These are phyloP conservation scores for Lipomyces chichibuensis DNA, from an alignment of 805 yeast genomes.

Conservation along the genomic window DNA sequence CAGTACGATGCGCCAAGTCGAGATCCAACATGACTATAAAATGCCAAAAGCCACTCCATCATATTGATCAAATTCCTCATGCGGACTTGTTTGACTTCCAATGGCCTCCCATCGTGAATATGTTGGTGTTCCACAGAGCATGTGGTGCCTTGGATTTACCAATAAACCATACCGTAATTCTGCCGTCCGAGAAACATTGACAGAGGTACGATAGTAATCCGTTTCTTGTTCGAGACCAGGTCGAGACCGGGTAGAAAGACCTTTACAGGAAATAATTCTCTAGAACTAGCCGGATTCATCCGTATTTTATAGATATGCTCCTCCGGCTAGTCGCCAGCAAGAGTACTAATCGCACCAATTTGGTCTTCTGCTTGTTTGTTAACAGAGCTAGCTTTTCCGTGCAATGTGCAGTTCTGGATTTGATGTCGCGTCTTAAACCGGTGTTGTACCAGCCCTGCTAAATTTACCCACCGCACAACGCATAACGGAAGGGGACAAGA, in stretches of 20 bases:
- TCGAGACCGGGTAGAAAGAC: neutral
- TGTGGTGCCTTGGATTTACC: neutral
- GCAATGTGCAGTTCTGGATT: neutral
- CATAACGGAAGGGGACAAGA: no score
- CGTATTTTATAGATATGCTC: neutral
- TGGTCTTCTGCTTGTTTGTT: neutral
- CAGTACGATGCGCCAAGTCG: no score
- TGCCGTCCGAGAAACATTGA: slow-evolving; percentile 1
- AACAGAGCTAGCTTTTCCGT: neutral
- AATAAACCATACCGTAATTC: neutral
- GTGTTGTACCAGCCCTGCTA: neutral
- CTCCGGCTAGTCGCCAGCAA: neutral
- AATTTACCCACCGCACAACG: no score
- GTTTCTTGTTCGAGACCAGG: neutral
- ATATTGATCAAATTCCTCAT: neutral
- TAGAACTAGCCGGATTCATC: neutral
- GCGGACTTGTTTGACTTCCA: slow-evolving; percentile 5
- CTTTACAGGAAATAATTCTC: neutral
- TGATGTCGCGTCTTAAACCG: neutral
- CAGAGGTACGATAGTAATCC: slow-evolving; percentile 5
- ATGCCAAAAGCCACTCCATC: slow-evolving; percentile 2
- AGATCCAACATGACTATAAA: slow-evolving; percentile 2
- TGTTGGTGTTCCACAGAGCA: neutral
- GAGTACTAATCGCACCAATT: no score
- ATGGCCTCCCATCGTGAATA: neutral